Evolutionary conservation across 805 yeast species (phyloP).

Genomic region (Candida nanaspora): DNA sequence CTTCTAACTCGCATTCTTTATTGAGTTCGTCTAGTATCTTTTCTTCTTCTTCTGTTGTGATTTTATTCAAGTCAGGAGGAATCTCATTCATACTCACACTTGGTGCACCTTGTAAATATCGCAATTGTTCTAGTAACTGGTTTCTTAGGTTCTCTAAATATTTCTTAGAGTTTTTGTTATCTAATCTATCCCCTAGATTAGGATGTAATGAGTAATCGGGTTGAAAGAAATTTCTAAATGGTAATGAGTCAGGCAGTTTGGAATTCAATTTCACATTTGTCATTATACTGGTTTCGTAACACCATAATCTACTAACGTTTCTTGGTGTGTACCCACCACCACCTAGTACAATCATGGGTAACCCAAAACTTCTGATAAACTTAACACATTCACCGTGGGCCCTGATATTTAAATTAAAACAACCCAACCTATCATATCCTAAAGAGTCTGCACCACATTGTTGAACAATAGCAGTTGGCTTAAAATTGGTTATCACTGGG

Average conservation of each 20-base stretch:
- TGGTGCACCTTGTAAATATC: constrained; percentile 86
- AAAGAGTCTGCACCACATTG: constrained; percentile 98
- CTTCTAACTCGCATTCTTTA: constrained; percentile 27
- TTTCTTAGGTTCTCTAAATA: constrained; percentile 74
- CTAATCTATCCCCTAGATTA: constrained; percentile 66
- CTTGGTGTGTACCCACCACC: constrained; percentile 99
- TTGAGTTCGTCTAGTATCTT: constrained; percentile 26
- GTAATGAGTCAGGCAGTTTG: constrained; percentile 67
- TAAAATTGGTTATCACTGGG: constrained; percentile 85
- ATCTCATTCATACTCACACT: constrained; percentile 87
- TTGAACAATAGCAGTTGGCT: constrained; percentile 88
- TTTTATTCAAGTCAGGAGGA: constrained; percentile 56
- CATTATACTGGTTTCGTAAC: constrained; percentile 88
- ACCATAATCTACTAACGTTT: constrained; percentile 92
- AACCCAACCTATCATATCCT: constrained; percentile 89
- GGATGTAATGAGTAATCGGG: constrained; percentile 93
- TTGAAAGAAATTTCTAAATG: constrained; percentile 76
- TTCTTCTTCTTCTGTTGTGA: constrained; percentile 39
- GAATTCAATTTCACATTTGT: constrained; percentile 71
- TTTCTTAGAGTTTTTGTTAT: constrained; percentile 77
- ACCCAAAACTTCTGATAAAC: constrained; percentile 78
- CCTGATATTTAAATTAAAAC: constrained; percentile 83
- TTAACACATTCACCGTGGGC: constrained; percentile 97
- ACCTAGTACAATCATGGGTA: constrained; percentile 87
- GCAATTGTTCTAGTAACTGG: constrained; percentile 70